Percentiles rank a stretch among this genome's conserved stretches.
These are phyloP conservation scores for Candolleomyces eurysporus DNA, from an alignment of 768 basidiomycete species.

Conservation along the genomic window DNA sequence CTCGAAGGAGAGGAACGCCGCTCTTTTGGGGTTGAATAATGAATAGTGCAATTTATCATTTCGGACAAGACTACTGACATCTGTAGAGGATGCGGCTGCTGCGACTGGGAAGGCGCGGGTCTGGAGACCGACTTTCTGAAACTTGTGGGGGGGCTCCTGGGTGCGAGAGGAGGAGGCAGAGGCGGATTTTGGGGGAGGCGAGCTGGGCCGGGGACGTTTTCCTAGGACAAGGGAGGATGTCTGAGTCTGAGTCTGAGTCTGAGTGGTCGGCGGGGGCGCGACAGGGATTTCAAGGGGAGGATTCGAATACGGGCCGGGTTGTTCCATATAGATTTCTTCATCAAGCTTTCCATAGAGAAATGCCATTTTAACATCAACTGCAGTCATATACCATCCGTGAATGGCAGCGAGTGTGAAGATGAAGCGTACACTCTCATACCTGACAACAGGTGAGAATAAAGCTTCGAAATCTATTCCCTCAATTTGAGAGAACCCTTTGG, in stretches of 20 bases:
- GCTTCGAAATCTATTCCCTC: no score
- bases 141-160: constrained; percentile 60
- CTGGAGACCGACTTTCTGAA: constrained; percentile 51
- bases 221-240: constrained; percentile 36
- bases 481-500: no score
- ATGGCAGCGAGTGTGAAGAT: no score
- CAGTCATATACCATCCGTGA: no score
- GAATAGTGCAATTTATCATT: constrained; percentile 4
- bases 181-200: constrained; percentile 24
- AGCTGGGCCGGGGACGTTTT: constrained; percentile 47
- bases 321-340: no score
- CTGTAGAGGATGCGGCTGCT: constrained; percentile 30
- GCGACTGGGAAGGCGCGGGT: constrained; percentile 44
- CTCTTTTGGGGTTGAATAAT: constrained; percentile 31
- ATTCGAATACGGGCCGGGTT: no score
- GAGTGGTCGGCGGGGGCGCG: constrained; percentile 17
- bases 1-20: constrained; percentile 62
- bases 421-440: no score
- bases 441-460: no score
- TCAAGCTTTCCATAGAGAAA: no score
- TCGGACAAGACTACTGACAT: constrained; percentile 22
- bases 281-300: constrained; percentile 38
- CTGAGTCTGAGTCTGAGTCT: constrained; percentile 14
- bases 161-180: constrained; percentile 16
- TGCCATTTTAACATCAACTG: no score